Base-by-base conservation (phyloP, 2,329 filamentous ascomycete species). In the Didymella pomorum region DNA sequence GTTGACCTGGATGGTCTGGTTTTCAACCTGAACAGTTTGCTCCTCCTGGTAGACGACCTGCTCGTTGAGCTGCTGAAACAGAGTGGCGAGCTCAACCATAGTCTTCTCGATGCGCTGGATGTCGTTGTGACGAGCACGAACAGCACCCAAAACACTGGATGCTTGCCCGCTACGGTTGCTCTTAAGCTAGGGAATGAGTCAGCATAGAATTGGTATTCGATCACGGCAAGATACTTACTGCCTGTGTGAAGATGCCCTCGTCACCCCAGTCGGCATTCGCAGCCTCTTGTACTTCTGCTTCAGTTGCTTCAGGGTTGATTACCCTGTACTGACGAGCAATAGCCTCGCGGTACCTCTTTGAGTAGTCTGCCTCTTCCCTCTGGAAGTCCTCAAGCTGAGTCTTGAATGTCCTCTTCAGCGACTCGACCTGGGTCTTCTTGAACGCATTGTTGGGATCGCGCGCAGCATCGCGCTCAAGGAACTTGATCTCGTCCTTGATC, bases 51-150 rank as follows among this genome's bases (percentile, higher is more conserved):
- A 83, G 67, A 91, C 86, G 58, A 94, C 87, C 60, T 90, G 82
- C 67, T 90, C 86, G 58, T 90, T 89, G 61, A 95, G 86, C 70
- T 93, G 87, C 65, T 88, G 82, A 81, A 92, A 93, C 68, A 94
- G 83, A 46, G 83, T 74, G 25, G 86, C 83, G 41, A 94, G 84
- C 75, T 94, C 89, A 33, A 81, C 80, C 64, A 94, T 83, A 6
- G 89, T 92, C 73, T 86, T 83, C 78, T 94, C 90, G 67, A 95
- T 94, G 76, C 86, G 87, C 79, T 91, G 86, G 63, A 94, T 88
- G 79, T 94, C 91, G 73, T 90, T 91, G 82, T 94, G 91, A 55
- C 91, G 90, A 35, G 90, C 90, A 65, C 90, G 89, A 37, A 94
- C 91, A 63, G 89, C 89, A 64, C 90, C 90, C 48, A 94, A 86